Percentiles rank a stretch among this genome's conserved stretches.
Evolutionary conservation across 1,284 basidiomycete genomes (phyloP).

Genomic region (Melampsora abietis-canadensis): DNA sequence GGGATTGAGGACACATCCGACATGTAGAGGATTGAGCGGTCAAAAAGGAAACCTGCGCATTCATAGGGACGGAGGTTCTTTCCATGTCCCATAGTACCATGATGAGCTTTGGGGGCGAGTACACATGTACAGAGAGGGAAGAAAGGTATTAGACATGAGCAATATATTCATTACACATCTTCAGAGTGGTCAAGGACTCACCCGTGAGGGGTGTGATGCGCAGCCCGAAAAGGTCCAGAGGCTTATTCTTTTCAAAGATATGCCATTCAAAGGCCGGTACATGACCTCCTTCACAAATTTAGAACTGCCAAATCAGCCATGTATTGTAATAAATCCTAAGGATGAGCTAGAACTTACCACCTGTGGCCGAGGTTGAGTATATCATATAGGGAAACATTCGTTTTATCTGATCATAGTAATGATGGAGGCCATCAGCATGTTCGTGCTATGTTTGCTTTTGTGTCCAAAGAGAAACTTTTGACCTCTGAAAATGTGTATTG

Average conservation of each 20-base stretch:
- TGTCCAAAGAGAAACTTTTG: too few species aligned
- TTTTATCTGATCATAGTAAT: background rate
- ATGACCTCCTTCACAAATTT: conserved; percentile 53
- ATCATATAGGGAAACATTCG: conserved; percentile 73
- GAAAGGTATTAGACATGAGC: too few species aligned
- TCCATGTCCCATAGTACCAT: conserved; percentile 51
- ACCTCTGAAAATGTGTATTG: conserved; percentile 63
- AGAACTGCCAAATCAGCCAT: background rate
- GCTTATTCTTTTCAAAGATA: conserved; percentile 64
- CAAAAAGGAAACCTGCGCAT: conserved; percentile 71
- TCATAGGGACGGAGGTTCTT: conserved; percentile 61
- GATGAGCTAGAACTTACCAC: conserved; percentile 57
- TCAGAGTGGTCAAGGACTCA: conserved; percentile 51
- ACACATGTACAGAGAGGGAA: conserved; percentile 47
- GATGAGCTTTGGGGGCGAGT: conserved; percentile 55
- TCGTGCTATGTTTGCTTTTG: too few species aligned
- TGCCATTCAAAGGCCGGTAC: conserved; percentile 76
- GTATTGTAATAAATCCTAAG: conserved; percentile 16
- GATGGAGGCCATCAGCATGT: background rate
- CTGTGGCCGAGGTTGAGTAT: conserved; percentile 68
- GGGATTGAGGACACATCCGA: conserved; percentile 73
- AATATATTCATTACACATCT: too few species aligned
- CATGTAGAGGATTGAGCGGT: conserved; percentile 64
- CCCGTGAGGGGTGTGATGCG: conserved; percentile 66
- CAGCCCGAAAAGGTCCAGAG: conserved; percentile 66